Base-by-base conservation (phyloP, 805 yeast genomes). In the Grigorovia jiainica region DNA sequence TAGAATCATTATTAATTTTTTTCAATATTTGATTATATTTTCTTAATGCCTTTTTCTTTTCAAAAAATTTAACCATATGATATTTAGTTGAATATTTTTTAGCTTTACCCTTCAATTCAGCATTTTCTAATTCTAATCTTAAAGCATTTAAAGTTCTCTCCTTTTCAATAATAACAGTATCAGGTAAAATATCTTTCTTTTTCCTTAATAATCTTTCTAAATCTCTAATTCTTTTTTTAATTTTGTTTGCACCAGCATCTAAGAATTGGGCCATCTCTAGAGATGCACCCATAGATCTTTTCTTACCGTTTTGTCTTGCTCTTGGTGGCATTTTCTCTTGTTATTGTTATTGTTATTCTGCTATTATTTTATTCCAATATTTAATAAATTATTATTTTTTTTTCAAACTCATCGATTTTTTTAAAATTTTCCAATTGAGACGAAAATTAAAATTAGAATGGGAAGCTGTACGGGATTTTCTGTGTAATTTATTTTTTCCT, bases 61-160 rank as follows among this genome's bases (percentile, higher is more conserved):
- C 97, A 47, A 92, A 86, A 58, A 92, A 92, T 50, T 90, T 74
- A 38, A 92, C 87, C 89, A 87, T 87, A 58, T 87, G 96, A 60
- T 92, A 92, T 64, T 81, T 84, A 50, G 78, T 73, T 10, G 86
- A 76, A 32, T 69, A 64, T 41, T 72, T 69, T 47, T 70, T 73
- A 15, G 75, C 73, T 49, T 66, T 70, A 37, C 67, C 64, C 24
- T 63, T 63, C 31, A 60, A 46, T 45, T 71, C 69, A 15, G 75
- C 73, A 33, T 68, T 67, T 37, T 66, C 66, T 42, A 83, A 66
- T 54, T 84, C 87, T 5, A 68, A 62, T 39, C 72, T 68, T 46
- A 82, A 63, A 1, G 86, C 85, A 38, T 73, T 75, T 42, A 86
- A 62, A 1, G 84, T 82, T 61, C 95, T 76, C 61, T 86, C 92